Base-by-base conservation (phyloP, 139 green algal species). In the Chlorella sp. region DNA sequence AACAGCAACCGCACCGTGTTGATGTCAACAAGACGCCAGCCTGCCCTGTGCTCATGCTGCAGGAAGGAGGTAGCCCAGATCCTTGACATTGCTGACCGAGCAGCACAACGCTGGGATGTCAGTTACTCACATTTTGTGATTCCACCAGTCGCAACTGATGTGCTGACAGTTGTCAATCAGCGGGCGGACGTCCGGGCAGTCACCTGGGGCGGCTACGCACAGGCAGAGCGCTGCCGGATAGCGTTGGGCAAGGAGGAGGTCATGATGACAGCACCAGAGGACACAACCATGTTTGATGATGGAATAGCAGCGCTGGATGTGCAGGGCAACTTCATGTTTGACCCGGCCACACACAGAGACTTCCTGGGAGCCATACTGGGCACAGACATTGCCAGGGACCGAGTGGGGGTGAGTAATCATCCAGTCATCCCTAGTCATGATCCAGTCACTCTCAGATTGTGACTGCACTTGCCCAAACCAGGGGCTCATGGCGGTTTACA, bases 301-400 rank as follows among this genome's bases (percentile, higher is more conserved):
- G 59, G 88, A 1, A 86, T 94, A 50, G 84, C 81, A 27, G 90
- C 88, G 5, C 24, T 94, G 62, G 32, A 87, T 49, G 69, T 75
- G 50, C 78, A 82, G 20, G 89, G 89, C 55, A 83, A 83, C 70
- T 83, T 83, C 60, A 69, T 83, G 69, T 91, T 94, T 72, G 91
- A 96, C 24, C 72, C 88, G 0, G 88, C 87, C 36, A 88, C 73
- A 10, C 91, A 96, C 69, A 77, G 79, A 24, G 91, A 96, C 82
- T 95, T 96, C 49, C 69, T 96, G 22, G 91, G 91, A 0, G 86
- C 91, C 0, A 80, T 85, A 23, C 71, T 95, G 33, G 89, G 87
- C 26, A 94, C 89, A 22, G n/a, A n/a, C n/a, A n/a, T n/a, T n/a
- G n/a, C n/a, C n/a, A n/a, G n/a, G n/a, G n/a, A n/a, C n/a, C n/a